A percentile compares a stretch with the other conserved stretches of the same genome.
Conservation (phyloP, 306 rosid genomes). For the Inga laurina region DNA sequence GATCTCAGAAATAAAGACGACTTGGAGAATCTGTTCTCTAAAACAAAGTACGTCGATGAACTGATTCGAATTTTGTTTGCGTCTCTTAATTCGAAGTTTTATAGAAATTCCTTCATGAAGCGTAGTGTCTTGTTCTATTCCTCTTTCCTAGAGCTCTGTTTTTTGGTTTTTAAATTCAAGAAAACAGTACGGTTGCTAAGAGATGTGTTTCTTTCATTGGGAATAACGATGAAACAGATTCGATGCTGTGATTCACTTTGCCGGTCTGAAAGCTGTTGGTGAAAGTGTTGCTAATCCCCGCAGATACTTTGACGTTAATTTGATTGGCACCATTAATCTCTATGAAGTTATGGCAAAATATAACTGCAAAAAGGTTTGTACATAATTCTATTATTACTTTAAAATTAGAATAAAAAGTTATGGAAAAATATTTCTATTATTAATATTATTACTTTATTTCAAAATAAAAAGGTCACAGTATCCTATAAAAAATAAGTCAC, state of each 20-base stretch:
- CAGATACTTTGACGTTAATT: conserved; percentile 69
- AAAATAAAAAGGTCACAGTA: too few relatives aligned
- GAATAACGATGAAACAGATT: conserved; percentile 47
- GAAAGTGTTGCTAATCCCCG: conserved; percentile 80
- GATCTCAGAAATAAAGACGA: conserved; percentile 79
- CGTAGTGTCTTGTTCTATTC: background rate
- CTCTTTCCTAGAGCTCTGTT: background rate
- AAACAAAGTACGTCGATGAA: conserved; percentile 42
- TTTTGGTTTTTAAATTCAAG: background rate
- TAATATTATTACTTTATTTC: too few relatives aligned
- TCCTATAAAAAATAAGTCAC: background rate
- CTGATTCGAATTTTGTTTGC: background rate
- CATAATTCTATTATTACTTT: background rate
- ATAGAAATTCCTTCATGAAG: background rate
- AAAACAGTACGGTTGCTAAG: background rate
- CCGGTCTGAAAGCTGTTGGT: conserved; percentile 87
- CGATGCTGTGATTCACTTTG: conserved; percentile 93
- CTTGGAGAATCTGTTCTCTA: conserved; percentile 74
- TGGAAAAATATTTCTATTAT: too few relatives aligned
- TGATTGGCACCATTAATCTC: conserved; percentile 84
- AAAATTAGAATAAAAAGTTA: too few relatives aligned
- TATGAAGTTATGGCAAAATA: conserved; percentile 78
- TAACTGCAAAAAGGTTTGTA: conserved; percentile 74
- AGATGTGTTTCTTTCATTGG: background rate
- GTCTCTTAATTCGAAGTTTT: background rate